Evolutionary conservation across 495 filamentous ascomycete species (phyloP).

Genomic region (Lepraria neglecta): DNA sequence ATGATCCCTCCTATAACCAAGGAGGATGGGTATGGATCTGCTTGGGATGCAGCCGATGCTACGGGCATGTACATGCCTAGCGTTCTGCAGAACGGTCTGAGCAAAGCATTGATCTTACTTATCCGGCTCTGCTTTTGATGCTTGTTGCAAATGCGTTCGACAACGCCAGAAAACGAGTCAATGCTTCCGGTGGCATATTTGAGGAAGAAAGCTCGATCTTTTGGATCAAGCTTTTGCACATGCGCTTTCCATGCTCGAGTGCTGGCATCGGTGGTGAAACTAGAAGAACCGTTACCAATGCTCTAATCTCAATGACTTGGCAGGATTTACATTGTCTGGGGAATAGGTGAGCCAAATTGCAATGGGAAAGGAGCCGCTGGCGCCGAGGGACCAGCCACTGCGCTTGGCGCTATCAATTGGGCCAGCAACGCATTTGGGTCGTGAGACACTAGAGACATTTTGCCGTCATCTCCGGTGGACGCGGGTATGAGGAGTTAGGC

Average conservation of each 20-base stretch:
- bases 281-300: neutral
- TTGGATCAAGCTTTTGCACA: conserved; percentile 6
- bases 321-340: neutral
- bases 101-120: conserved; percentile 6
- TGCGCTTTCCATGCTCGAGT: conserved; percentile 2
- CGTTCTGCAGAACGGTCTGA: conserved; percentile 6
- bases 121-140: conserved; percentile 6
- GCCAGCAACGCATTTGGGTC: conserved; percentile 1
- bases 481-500: neutral
- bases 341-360: conserved; percentile 4
- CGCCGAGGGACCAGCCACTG: neutral
- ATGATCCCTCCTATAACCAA: conserved; percentile 3
- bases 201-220: conserved; percentile 1
- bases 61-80: conserved; percentile 3
- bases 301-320: neutral
- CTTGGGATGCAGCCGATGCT: conserved; percentile 9
- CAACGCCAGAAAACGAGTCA: neutral
- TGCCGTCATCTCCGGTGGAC: neutral
- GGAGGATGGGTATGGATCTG: conserved; percentile 4
- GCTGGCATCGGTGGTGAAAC: conserved; percentile 1
- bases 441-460: neutral
- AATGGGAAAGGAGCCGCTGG: neutral
- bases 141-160: conserved; percentile 2
- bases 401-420: neutral
- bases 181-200: conserved; percentile 3